Evolutionary conservation across 306 rosid species (phyloP), one percentile per base, ranked within the genome.

Genomic region (Luffa acutangula): DNA sequence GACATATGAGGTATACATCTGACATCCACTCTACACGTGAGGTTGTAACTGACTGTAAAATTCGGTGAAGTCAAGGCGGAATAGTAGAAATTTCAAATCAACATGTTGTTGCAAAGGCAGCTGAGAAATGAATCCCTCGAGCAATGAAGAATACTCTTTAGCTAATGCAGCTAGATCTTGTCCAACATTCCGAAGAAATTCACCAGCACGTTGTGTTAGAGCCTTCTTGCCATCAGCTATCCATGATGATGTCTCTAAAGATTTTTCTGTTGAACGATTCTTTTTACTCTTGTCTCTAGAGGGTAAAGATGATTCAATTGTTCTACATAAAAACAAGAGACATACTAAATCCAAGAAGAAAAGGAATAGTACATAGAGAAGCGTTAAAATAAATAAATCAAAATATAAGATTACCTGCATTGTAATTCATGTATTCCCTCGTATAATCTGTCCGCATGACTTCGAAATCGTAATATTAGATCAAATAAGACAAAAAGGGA

Each of bases 101-200:
- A 95, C 94, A 85, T 95, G 99, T 76, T 89, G 93, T 89, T 95
- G 99, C 71, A 93, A 83, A 63, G 99, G 99, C 87, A 93, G 85
- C 90, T 93, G 97, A 73, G 97, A 90, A 76, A 95, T 89, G 89
- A 95, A 95, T 71, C 83, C 91, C 87, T 95, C 96, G 72, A 90
- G 96, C 82, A 90, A 83, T 70, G 91, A 90, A 13, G 99, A 91
- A 84, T 95, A 95, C 83, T 95, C 96, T 84, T 90, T 85, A 8
- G 96, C 83, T 85, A 95, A 87, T 69, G 86, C 85, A 81, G 89
- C 92, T 82, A 95, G 86, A 90, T 93, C 97, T 73, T 86, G 97
- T 69, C 83, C 96, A 88, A 87, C 89, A 78, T 81, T 95, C 63
- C 36, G 87, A 83, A 95, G 93, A 89, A 95, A 93, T 79, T 90